A percentile compares a stretch with the other conserved stretches of the same genome.
Evolutionary conservation across 2,329 filamentous ascomycete genomes (phyloP).

Genomic region (Didymella segeticola): DNA sequence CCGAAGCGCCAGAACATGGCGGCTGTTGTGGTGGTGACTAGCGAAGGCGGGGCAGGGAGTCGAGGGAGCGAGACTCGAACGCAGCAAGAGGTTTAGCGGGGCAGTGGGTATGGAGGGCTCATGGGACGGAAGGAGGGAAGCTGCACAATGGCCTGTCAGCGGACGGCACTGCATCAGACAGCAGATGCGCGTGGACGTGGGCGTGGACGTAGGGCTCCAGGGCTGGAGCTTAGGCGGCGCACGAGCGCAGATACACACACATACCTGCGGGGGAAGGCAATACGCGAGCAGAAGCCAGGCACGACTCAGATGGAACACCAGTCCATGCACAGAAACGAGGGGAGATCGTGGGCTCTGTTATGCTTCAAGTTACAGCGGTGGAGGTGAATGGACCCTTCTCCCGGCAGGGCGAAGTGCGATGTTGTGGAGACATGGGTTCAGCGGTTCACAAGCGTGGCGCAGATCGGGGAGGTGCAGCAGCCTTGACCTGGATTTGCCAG

Average conservation of each 20-base stretch:
- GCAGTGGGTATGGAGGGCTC: slow-evolving; percentile 11
- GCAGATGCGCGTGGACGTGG: slow-evolving; percentile 14
- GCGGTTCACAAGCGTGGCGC: slow-evolving; percentile 19
- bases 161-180: slow-evolving; percentile 12
- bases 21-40: slow-evolving; percentile 27
- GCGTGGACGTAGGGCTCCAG: slow-evolving; percentile 6
- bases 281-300: slow-evolving; percentile 21
- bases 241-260: slow-evolving; percentile 25
- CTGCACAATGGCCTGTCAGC: slow-evolving; percentile 17
- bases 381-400: slow-evolving; percentile 18
- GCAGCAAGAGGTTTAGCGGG: slow-evolving; percentile 25
- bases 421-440: slow-evolving; percentile 14
- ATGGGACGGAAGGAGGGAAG: slow-evolving; percentile 19
- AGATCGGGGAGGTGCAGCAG: slow-evolving; percentile 16
- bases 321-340: slow-evolving; percentile 16
- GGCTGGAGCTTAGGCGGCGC: slow-evolving; percentile 31
- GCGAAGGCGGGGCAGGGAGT: slow-evolving; percentile 38
- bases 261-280: slow-evolving; percentile 26
- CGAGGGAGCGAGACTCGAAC: slow-evolving; percentile 35
- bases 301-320: slow-evolving; percentile 15
- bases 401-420: slow-evolving; percentile 13
- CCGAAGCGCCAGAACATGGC: slow-evolving; percentile 99
- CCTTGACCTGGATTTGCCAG: slow-evolving; percentile 11
- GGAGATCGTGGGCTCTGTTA: slow-evolving; percentile 5
- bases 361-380: slow-evolving; percentile 14